Percentiles rank a stretch among this genome's conserved stretches.
Evolutionary conservation across 805 yeast genomes (phyloP).

Genomic region (Zygoascus bituminiphila): DNA sequence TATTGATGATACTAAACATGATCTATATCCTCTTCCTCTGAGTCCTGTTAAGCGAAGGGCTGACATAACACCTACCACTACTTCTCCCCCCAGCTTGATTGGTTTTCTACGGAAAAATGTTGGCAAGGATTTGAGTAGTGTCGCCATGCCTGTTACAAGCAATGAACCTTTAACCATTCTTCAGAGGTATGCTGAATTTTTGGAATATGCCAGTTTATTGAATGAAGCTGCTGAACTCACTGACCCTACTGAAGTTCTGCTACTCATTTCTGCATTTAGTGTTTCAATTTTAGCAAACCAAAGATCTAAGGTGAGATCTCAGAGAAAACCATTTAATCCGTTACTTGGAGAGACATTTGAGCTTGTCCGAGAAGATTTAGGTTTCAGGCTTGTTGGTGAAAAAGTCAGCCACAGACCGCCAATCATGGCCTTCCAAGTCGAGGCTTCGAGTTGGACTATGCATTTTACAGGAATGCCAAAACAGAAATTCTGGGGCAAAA

Average conservation of each 20-base stretch:
- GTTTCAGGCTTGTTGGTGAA: conserved; percentile 68
- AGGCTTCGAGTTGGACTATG: conserved; percentile 54
- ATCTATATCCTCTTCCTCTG: conserved; percentile 60
- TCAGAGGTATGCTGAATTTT: conserved; percentile 69
- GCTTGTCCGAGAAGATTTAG: conserved; percentile 74
- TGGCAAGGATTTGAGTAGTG: conserved; percentile 72
- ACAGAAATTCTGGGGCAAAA: conserved; percentile 94
- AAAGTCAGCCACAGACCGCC: conserved; percentile 86
- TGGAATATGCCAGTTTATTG: conserved; percentile 67
- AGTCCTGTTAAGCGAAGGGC: conserved; percentile 43
- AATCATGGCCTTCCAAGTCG: conserved; percentile 73
- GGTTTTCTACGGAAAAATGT: conserved; percentile 79
- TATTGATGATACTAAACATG: conserved; percentile 13
- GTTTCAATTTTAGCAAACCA: conserved; percentile 61
- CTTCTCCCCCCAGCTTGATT: conserved; percentile 75
- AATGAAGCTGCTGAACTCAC: conserved; percentile 49
- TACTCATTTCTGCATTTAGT: conserved; percentile 76
- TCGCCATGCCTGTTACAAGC: conserved; percentile 89
- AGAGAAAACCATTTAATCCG: conserved; percentile 92
- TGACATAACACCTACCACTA: conserved; percentile 45
- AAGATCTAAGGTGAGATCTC: conserved; percentile 64
- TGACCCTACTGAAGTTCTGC: conserved; percentile 47
- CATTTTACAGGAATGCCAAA: conserved; percentile 37
- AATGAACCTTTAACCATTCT: conserved; percentile 86
- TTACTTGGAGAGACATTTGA: conserved; percentile 90